Evolutionary conservation across 2,329 filamentous ascomycete species (phyloP), one percentile per base, ranked within the genome.

Genomic region (Myotisia sp.): DNA sequence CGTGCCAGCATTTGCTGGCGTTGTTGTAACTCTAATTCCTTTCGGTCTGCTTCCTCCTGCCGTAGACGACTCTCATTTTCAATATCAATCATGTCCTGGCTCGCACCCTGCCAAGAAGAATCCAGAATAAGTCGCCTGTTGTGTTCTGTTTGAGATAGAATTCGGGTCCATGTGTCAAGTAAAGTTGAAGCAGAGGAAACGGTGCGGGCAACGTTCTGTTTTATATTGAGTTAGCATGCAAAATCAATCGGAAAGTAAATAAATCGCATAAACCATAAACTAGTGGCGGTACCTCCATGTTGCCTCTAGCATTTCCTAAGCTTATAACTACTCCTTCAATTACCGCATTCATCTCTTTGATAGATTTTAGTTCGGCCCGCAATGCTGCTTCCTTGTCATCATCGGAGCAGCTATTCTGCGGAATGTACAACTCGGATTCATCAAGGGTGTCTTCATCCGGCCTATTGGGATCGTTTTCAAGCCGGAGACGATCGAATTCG

Each of bases 101-200:
- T 81, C 18, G 86, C 81, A 37, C 90, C 90, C 51, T 87, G 79
- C 85, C 87, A 98, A 38, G 74, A 67, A 2, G 84, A 81, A 50
- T 93, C 80, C 29, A 95, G 68, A 28, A 98, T 78, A 33, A 98
- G 65, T 16, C 90, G 76, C 56, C 95, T 86, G 53, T 92, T 95
- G 59, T 98, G 90, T 59, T 98, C 90, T 3, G 90, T 94, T 58
- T 98, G 90, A 5, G 84, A 90, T 8, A 98, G 71, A 44, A 98
- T 94, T 34, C 85, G 77, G 6, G 85, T 92, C 87, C 87, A 98
- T 10, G 86, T 92, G 48, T 92, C 85, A 20, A 98, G 74, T 9
- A 98, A 71, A 1, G 80, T 81, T 9, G 86, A 92, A 3, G 90
- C 85, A 36, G 86, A 87, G 44, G 71, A 71, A 26, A 95, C 85